phyloP scores from a whole-genome alignment of 495 filamentous ascomycete species.

The Hypoxylon lenormandii region DNA sequence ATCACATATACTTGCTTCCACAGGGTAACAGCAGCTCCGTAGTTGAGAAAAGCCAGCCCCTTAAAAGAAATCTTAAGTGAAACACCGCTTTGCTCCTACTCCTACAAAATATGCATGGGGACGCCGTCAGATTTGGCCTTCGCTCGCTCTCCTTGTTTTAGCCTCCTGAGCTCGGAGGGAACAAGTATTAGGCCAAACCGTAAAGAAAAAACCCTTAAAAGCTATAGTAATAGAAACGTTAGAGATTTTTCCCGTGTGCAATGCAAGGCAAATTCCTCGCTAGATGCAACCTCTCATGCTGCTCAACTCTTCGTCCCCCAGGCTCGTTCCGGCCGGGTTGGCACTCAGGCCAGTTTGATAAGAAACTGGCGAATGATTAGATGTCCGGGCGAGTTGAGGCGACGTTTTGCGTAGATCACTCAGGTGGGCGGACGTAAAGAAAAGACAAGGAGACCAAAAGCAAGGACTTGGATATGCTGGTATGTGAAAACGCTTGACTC shows the following conservation, averaged over 20 bases:
- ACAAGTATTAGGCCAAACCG: too few relatives aligned
- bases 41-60: too few relatives aligned
- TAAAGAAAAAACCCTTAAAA: conserved; percentile 9
- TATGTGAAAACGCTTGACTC: conserved; percentile 6
- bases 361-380: too few relatives aligned
- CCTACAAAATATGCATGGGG: conserved; percentile 14
- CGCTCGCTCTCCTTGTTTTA: too few relatives aligned
- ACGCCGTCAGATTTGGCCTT: conserved; percentile 7
- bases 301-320: background rate
- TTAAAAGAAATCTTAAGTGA: too few relatives aligned
- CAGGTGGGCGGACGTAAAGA: conserved; percentile 1
- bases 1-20: too few relatives aligned
- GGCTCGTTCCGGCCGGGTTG: too few relatives aligned
- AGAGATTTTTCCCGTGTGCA: conserved; percentile 4
- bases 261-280: conserved; percentile 13
- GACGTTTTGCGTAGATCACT: background rate
- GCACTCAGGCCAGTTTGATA: too few relatives aligned
- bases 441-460: conserved; percentile 5
- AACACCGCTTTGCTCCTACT: conserved; percentile 20
- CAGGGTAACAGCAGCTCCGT: too few relatives aligned
- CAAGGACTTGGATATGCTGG: background rate
- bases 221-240: conserved; percentile 1
- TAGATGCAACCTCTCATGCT: background rate
- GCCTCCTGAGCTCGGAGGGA: too few relatives aligned
- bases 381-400: background rate